These are phyloP conservation scores for maize (Zea mays) DNA, from an alignment of 176 grass and related monocot genomes.

Conservation along the genomic window DNA sequence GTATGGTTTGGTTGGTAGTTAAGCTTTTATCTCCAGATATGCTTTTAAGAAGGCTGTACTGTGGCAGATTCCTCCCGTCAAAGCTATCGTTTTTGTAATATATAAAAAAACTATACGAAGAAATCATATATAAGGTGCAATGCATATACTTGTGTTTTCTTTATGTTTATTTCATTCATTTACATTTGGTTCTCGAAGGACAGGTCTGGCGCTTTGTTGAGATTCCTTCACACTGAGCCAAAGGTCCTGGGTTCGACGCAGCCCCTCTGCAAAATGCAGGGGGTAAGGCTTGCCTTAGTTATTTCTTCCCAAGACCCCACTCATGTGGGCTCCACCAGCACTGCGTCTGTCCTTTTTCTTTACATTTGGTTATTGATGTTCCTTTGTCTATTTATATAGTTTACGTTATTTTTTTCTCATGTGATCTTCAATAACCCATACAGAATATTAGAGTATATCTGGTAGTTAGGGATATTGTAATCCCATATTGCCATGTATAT, in stretches of 20 bases:
- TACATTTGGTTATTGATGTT: too few relatives aligned
- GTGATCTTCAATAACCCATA: background rate
- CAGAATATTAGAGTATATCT: background rate
- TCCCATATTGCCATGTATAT: background rate
- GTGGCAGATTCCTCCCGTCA: background rate
- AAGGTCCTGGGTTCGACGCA: too few relatives aligned
- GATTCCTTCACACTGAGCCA: too few relatives aligned
- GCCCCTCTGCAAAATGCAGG: too few relatives aligned
- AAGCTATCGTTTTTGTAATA: background rate
- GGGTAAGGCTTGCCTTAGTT: too few relatives aligned
- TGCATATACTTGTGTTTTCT: background rate
- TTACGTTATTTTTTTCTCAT: background rate
- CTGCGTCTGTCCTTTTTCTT: too few relatives aligned
- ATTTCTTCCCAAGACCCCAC: too few relatives aligned
- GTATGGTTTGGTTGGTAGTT: background rate
- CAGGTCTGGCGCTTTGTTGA: too few relatives aligned
- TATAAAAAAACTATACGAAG: background rate
- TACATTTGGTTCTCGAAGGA: background rate
- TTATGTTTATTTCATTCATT: constrained; percentile 10
- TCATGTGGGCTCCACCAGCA: too few relatives aligned
- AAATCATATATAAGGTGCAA: constrained; percentile 4
- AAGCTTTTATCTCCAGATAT: background rate
- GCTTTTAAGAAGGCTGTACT: constrained; percentile 9
- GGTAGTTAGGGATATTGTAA: background rate
- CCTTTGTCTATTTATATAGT: background rate